A percentile compares a stretch with the other conserved stretches of the same genome.
Evolutionary conservation across 495 filamentous ascomycete species (phyloP).

Genomic region (Xylaria scruposa): DNA sequence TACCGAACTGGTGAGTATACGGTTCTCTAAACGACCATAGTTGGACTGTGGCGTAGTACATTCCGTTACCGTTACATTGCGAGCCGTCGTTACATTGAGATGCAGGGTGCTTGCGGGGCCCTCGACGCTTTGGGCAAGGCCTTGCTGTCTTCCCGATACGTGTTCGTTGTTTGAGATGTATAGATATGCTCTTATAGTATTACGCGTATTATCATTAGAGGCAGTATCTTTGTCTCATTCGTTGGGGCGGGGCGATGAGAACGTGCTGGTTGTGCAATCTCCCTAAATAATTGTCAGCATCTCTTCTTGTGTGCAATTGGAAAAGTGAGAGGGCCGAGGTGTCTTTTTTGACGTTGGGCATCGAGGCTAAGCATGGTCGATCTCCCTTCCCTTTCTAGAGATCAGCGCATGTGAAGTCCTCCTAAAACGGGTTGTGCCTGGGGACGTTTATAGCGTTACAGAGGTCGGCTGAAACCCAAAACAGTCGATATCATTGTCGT

Average conservation of each 20-base stretch:
- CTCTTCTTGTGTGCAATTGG: neutral
- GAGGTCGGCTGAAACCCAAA: neutral
- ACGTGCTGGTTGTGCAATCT: conserved; percentile 5
- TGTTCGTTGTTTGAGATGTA: conserved; percentile 13
- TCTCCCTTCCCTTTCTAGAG: neutral
- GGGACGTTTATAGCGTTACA: neutral
- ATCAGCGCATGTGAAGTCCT: neutral
- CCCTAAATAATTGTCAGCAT: conserved; percentile 12
- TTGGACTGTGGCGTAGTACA: conserved; percentile 6
- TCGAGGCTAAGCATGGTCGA: neutral
- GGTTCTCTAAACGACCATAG: neutral
- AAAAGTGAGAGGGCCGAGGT: neutral
- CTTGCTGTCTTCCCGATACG: neutral
- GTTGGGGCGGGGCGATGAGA: conserved; percentile 9
- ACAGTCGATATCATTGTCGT: neutral
- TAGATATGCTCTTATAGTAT: conserved; percentile 13
- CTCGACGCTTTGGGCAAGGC: conserved; percentile 20
- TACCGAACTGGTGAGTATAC: conserved; percentile 1
- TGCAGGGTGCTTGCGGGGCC: conserved; percentile 17
- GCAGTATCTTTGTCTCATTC: conserved; percentile 6
- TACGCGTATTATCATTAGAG: neutral
- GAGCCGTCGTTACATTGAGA: conserved; percentile 27
- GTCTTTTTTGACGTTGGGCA: conserved; percentile 8
- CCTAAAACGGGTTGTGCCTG: conserved; percentile 2
- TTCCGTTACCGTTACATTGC: conserved; percentile 24